Conservation (phyloP, 805 yeast species). For the Millerago galiae region DNA sequence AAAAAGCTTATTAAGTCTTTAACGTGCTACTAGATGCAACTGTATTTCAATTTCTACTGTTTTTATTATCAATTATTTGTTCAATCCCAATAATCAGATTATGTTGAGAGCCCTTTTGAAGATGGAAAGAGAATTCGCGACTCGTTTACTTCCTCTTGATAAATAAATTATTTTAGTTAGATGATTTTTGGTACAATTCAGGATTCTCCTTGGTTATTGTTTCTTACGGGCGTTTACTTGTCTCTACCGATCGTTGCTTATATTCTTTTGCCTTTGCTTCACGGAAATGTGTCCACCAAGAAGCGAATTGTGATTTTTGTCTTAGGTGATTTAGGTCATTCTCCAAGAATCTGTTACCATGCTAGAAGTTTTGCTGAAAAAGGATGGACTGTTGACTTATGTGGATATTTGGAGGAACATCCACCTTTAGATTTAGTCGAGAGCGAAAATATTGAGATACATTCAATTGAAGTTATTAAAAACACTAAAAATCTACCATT, state of each 20-base stretch:
- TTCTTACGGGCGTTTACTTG: conserved; percentile 39
- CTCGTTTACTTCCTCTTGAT: not conserved
- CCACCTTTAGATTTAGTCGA: conserved; percentile 47
- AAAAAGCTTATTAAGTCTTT: no score
- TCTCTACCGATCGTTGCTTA: conserved; percentile 31
- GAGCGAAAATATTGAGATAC: conserved; percentile 45
- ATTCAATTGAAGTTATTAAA: conserved; percentile 35
- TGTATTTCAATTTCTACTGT: no score
- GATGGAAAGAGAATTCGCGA: not conserved
- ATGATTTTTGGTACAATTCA: not conserved
- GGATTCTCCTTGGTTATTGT: conserved; percentile 32
- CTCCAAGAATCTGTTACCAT: conserved; percentile 92
- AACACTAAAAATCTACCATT: conserved; percentile 42
- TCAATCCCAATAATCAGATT: no score
- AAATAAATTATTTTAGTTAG: no score
- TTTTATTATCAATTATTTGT: no score
- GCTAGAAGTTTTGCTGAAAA: conserved; percentile 64
- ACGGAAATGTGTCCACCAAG: conserved; percentile 29
- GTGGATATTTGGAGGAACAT: conserved; percentile 69
- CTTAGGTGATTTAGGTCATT: conserved; percentile 89
- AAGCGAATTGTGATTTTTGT: conserved; percentile 72
- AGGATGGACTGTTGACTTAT: conserved; percentile 72
- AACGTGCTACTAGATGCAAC: no score
- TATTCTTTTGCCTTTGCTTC: conserved; percentile 28
- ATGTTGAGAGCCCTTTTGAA: no score